Base-by-base conservation (phyloP, 2,329 filamentous ascomycete species). In the Didymella keratinophila region DNA sequence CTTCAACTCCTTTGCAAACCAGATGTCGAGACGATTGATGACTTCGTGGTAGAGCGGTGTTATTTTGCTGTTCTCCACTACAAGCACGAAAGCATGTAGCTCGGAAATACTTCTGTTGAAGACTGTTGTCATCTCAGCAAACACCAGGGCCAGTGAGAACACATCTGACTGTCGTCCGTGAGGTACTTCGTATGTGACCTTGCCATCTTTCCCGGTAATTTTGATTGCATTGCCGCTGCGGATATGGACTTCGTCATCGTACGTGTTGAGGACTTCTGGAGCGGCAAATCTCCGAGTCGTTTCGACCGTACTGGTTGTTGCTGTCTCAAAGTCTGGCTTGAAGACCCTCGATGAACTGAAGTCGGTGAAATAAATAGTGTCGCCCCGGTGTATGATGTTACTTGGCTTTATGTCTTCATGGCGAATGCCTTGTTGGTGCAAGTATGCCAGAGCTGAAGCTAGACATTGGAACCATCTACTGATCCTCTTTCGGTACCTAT, bases 341-440 rank as follows among this genome's bases (percentile, higher is more conserved):
- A 64, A 52, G 1, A 25, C 36, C 1, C 57, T 6, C 6, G 63
- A 64, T 1, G 62, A 66, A 50, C 63, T 56, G 42, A 67, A 67
- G 39, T 67, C 66, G 1, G 63, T 65, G 42, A 66, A 65, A 25
- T 46, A 66, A 6, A 69, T 52, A 6, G 43, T 28, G 1, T 25
- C 41, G n/a, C 47, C 48, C 14, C 44, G 21, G 36, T 60, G 57
- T 3, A 69, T 61, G 41, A 69, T 62, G 49, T 69, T 69, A 2
- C 8, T 36, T 6, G 66, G 66, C 42, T 69, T 69, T 45, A 69
- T 69, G 32, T 66, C 65, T 23, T 66, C 20, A 37, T 67, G 59
- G 7, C 47, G 59, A 4, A 67, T 45, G 4, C 50, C 45, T n/a
- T 55, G 23, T 4, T 10, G 7, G 44, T 69, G 66, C 43, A 67